Conservation (phyloP, 1,284 basidiomycete species). For the Cryptococcus wingfieldii region DNA sequence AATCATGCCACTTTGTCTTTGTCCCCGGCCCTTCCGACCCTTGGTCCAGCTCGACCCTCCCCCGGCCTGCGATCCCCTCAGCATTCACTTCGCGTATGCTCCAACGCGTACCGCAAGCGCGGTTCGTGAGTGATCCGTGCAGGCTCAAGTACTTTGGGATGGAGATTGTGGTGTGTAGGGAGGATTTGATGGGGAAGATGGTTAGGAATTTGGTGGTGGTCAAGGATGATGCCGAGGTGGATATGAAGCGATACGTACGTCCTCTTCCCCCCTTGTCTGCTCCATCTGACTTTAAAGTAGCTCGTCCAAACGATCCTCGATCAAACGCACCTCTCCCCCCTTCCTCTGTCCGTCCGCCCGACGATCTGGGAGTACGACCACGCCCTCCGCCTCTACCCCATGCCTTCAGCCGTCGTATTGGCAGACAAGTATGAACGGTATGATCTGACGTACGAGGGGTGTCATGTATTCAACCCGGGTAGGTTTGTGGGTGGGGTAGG, state of each 20-base stretch:
- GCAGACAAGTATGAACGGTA: constrained; percentile 96
- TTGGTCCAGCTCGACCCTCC: constrained; percentile 69
- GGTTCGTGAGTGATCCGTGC: constrained; percentile 88
- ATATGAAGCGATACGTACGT: constrained; percentile 80
- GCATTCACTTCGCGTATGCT: constrained; percentile 66
- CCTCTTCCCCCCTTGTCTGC: not conserved
- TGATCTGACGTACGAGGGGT: constrained; percentile 94
- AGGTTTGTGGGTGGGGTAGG: constrained; percentile 59
- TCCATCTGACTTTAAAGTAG: constrained; percentile 49
- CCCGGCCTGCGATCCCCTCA: constrained; percentile 71
- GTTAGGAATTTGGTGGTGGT: constrained; percentile 83
- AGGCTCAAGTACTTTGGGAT: constrained; percentile 93
- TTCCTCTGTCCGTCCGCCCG: constrained; percentile 78
- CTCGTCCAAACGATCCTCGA: constrained; percentile 90
- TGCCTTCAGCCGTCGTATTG: constrained; percentile 89
- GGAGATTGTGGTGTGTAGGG: constrained; percentile 90
- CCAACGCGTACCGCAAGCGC: constrained; percentile 66
- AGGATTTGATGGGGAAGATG: constrained; percentile 92
- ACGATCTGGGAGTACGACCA: constrained; percentile 90
- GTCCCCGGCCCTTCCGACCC: constrained; percentile 92
- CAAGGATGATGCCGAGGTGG: constrained; percentile 66
- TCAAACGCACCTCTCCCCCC: constrained; percentile 82
- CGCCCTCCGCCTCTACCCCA: constrained; percentile 83
- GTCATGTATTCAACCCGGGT: constrained; percentile 98
- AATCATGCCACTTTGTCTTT: constrained; percentile 82